Conservation (phyloP, 305 asterid species). For the Stenogyne calaminthoides region DNA sequence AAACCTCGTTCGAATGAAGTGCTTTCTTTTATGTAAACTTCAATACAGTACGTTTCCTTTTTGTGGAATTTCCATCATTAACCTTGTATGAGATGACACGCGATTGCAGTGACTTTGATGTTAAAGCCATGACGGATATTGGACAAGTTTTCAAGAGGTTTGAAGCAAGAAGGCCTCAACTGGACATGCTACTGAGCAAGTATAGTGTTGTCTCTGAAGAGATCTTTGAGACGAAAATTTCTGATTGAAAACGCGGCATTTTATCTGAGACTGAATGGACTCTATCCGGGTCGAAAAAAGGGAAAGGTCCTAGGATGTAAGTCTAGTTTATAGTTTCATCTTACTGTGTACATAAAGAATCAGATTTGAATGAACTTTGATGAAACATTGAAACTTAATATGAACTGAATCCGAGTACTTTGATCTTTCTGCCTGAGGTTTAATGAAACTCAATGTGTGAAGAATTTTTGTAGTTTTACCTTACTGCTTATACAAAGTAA, state of each 20-base stretch:
- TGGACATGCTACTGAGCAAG: neutral
- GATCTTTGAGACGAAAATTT: no score
- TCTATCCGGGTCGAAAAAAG: neutral
- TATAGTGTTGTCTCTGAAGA: neutral
- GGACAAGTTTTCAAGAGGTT: neutral
- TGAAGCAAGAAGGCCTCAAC: neutral
- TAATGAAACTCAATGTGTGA: no score
- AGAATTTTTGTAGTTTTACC: no score
- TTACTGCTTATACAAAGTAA: no score
- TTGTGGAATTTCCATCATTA: neutral
- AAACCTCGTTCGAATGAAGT: neutral
- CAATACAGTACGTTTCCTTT: no score
- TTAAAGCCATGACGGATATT: neutral
- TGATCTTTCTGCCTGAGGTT: no score
- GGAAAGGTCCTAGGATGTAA: neutral
- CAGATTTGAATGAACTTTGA: no score
- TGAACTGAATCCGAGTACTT: no score
- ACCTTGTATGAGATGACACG: neutral
- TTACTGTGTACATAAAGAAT: no score
- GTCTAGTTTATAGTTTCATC: slow-evolving; percentile 21
- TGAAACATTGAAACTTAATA: no score
- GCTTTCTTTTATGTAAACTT: neutral
- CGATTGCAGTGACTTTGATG: neutral
- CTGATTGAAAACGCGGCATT: neutral
- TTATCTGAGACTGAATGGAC: neutral